These are phyloP conservation scores for Trichosporon faecale DNA, from an alignment of 1,284 basidiomycete species.

Conservation along the genomic window DNA sequence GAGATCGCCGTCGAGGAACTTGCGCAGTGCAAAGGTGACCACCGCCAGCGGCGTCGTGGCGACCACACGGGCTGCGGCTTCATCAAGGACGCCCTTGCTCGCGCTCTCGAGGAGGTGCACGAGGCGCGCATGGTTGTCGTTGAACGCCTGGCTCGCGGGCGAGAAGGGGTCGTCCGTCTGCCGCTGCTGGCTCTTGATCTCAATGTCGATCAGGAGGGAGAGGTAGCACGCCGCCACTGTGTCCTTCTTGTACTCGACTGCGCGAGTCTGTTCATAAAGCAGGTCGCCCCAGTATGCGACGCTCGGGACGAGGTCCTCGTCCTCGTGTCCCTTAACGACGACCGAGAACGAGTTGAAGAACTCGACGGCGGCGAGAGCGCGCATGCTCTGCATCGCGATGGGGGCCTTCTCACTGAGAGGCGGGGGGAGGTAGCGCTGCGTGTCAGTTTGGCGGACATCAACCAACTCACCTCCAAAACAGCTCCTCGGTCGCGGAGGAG, in stretches of 20 bases:
- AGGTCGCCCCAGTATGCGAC: constrained; percentile 14
- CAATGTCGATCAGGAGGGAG: constrained; percentile 28
- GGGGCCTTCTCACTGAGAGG: constrained; percentile 39
- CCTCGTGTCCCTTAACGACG: constrained; percentile 18
- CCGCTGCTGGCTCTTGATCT: constrained; percentile 17
- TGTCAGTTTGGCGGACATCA: constrained; percentile 4
- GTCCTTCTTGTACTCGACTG: constrained; percentile 18
- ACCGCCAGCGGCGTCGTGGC: constrained; percentile 9
- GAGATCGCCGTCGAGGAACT: constrained; percentile 23
- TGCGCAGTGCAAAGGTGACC: not conserved
- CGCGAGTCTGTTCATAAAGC: constrained; percentile 8
- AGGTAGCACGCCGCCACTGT: constrained; percentile 18
- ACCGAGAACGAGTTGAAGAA: constrained; percentile 30
- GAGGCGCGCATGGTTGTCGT: not conserved
- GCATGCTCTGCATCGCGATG: constrained; percentile 29
- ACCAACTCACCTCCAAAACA: constrained; percentile 28
- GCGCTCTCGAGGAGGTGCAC: constrained; percentile 9
- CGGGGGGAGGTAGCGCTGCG: constrained; percentile 35
- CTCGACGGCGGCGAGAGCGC: constrained; percentile 24
- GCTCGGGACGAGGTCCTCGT: constrained; percentile 14
- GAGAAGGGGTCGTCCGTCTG: constrained; percentile 3
- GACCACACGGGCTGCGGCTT: constrained; percentile 7
- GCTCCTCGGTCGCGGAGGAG: constrained; percentile 25
- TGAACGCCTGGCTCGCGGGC: not conserved
- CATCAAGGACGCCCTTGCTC: not conserved